phyloP scores from a whole-genome alignment of 768 basidiomycete genomes.

The Cantharellus anzutake region DNA sequence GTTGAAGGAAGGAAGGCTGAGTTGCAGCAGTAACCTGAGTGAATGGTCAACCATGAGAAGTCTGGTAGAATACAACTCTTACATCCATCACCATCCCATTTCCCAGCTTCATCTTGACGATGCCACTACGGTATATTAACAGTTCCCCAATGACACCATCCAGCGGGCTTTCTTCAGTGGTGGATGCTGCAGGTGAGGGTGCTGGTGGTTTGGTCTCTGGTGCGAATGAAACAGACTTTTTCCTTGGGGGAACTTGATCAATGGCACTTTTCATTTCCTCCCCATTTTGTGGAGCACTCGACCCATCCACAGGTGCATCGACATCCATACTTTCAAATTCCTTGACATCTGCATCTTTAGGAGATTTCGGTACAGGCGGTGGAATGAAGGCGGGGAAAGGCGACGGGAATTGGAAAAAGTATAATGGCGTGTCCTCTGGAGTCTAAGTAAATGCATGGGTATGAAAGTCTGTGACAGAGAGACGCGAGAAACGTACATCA shows the following conservation, averaged over 20 bases:
- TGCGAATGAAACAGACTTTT: constrained; percentile 7
- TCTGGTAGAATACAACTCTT: constrained; percentile 15
- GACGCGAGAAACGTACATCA: neutral
- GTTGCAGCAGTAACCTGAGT: constrained; percentile 60
- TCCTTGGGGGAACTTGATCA: constrained; percentile 11
- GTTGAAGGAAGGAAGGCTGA: constrained; percentile 75
- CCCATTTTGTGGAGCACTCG: constrained; percentile 16
- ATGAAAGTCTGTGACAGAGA: neutral
- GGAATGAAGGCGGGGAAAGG: constrained; percentile 63
- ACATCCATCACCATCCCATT: constrained; percentile 77
- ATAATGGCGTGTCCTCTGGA: constrained; percentile 30
- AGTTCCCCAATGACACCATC: constrained; percentile 73
- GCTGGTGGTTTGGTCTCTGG: neutral
- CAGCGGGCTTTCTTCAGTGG: constrained; percentile 20
- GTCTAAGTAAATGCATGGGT: neutral
- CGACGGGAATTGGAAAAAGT: constrained; percentile 78
- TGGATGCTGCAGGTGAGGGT: constrained; percentile 13
- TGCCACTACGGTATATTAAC: constrained; percentile 70
- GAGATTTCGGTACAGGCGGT: constrained; percentile 15
- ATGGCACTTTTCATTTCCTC: constrained; percentile 23
- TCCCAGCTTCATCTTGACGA: constrained; percentile 66
- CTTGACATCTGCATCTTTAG: neutral
- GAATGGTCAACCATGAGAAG: neutral
- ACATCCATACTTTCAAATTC: no score
- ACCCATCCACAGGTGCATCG: no score